phyloP scores from a whole-genome alignment of 73 alveolate genomes.

The Stentor coeruleus region DNA sequence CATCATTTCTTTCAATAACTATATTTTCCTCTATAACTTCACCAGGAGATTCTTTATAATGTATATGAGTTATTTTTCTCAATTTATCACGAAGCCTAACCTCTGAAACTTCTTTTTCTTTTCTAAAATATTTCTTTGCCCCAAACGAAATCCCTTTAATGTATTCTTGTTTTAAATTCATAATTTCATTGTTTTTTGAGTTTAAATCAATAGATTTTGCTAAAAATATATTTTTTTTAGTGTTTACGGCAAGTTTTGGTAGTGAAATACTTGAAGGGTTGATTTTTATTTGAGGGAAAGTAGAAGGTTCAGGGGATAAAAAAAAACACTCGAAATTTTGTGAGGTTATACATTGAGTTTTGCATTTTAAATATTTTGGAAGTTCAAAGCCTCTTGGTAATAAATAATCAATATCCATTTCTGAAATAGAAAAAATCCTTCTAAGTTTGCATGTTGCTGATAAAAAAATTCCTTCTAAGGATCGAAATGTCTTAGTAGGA shows the following conservation, averaged over 20 bases:
- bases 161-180: neutral
- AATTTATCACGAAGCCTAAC: neutral
- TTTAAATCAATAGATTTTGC: neutral
- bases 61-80: constrained; percentile 2
- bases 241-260: neutral
- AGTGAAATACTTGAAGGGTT: neutral
- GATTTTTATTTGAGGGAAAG: neutral
- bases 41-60: neutral
- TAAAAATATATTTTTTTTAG: neutral
- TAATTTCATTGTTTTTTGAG: neutral
- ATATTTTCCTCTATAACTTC: constrained; percentile 21
- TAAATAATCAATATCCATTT: neutral
- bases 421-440: neutral
- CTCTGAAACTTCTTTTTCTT: neutral
- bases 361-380: neutral
- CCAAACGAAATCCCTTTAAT: constrained; percentile 24
- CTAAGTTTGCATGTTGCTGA: neutral
- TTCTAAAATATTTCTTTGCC: constrained; percentile 1
- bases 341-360: neutral
- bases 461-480: neutral
- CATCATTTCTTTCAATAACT: too few species aligned
- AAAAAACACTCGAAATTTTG: neutral
- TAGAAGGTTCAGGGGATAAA: neutral
- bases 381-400: neutral
- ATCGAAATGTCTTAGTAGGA: neutral